Conservation (phyloP, 495 filamentous ascomycete species). For the Tuber umbilicatum region DNA sequence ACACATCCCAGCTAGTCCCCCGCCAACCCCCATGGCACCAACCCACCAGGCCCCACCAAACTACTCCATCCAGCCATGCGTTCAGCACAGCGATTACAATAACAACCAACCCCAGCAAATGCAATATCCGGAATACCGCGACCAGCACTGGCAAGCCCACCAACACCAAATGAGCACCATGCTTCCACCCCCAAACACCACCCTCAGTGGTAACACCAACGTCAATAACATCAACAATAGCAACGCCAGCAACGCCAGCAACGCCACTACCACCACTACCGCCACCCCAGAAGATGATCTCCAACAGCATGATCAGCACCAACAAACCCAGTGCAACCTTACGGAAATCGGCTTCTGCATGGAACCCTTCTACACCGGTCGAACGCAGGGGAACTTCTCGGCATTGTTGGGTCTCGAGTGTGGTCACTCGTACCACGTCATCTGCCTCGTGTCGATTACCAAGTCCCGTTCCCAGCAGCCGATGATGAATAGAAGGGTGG, state of each 20-base stretch:
- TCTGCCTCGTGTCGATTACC: not conserved
- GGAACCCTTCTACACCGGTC: not conserved
- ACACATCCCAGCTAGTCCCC: not conserved
- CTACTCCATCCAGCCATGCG: not conserved
- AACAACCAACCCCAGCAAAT: constrained; percentile 1
- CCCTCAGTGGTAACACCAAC: constrained; percentile 5
- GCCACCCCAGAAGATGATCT: constrained; percentile 5
- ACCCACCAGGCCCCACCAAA: not conserved
- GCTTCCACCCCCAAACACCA: constrained; percentile 11
- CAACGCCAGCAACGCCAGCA: constrained; percentile 4
- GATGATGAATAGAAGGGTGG: not conserved
- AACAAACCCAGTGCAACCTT: constrained; percentile 6
- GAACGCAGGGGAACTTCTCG: not conserved
- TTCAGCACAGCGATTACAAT: not conserved
- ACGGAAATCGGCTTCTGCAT: not conserved
- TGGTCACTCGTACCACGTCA: not conserved
- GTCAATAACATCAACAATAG: not conserved
- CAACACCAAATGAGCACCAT: not conserved
- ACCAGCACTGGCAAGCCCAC: not conserved
- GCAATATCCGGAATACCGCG: not conserved
- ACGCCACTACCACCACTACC: constrained; percentile 5
- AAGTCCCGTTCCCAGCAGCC: not conserved
- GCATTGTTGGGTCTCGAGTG: not conserved
- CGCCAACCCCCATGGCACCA: not conserved
- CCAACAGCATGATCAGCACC: constrained; percentile 4